Evolutionary conservation across 2,329 filamentous ascomycete species (phyloP), one percentile per base, ranked within the genome.

Genomic region (Sphaceloma murrayae): DNA sequence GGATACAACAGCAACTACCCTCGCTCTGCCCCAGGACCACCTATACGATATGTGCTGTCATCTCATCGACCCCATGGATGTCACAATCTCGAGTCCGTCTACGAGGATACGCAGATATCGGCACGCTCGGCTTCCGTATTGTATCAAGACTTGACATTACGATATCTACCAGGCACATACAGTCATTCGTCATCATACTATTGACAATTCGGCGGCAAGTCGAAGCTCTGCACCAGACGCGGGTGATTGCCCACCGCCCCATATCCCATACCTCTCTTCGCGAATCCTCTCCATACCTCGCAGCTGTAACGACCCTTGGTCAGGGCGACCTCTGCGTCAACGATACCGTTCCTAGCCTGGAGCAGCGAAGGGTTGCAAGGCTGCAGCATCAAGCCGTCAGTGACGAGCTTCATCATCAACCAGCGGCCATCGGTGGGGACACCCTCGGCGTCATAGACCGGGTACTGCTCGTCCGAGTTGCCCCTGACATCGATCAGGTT

Each of bases 401-500:
- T 48, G 3, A 76, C 69, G 2, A 77, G 57, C 60, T 75, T 71
- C 65, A 75, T 63, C 7, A 62, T 52, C n/a, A 75, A 59, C 51
- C 66, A 75, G 48, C 67, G 68, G 16, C 73, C 73, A 47, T 75
- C 72, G 1, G 62, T 69, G 2, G 73, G 72, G 1, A 74, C 63
- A n/a, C 36, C 36, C 2, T 69, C 67, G 7, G 62, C 60, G 11
- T 58, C 52, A 42, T 74, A 68, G 1, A 57, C 54, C 0, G 73
- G 73, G 11, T 56, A 51, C 6, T 57, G 57, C 1, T 48, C 59
- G 36, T 67, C 60, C 29, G 66, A 72, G 59, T 72, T 72, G 46
- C 73, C 73, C 48, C 74, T 58, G 59, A 71, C 72, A 43, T 74
- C 73, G 47, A 76, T 71, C 29, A 77, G 53, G 58, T 74, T 75